These are phyloP conservation scores for Lepraria neglecta DNA, from an alignment of 495 filamentous ascomycete genomes.

Conservation along the genomic window DNA sequence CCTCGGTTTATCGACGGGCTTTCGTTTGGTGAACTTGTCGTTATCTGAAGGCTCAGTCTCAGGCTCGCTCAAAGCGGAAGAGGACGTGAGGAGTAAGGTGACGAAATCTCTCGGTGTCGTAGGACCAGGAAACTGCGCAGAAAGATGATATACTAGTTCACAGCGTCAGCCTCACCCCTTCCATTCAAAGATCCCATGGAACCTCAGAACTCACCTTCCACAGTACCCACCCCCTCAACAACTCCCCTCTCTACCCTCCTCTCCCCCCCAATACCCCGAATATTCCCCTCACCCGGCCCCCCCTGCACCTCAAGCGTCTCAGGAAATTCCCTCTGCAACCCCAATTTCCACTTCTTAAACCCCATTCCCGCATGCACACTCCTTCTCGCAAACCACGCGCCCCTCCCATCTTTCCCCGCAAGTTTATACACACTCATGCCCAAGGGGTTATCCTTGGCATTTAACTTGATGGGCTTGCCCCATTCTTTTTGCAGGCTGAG, in stretches of 20 bases:
- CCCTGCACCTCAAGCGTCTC: conserved; percentile 56
- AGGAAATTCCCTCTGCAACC: conserved; percentile 49
- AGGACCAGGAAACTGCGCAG: conserved; percentile 84
- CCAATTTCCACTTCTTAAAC: conserved; percentile 62
- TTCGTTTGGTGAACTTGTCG: conserved; percentile 16
- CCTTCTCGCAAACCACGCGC: conserved; percentile 81
- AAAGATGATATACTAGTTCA: conserved; percentile 67
- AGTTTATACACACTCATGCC: conserved; percentile 76
- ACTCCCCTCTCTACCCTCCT: conserved; percentile 54
- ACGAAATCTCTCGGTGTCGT: conserved; percentile 86
- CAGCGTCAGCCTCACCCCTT: conserved; percentile 1
- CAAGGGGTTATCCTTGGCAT: conserved; percentile 64
- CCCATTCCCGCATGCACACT: conserved; percentile 72
- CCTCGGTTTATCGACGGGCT: conserved; percentile 37
- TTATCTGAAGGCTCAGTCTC: conserved; percentile 27
- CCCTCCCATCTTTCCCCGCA: conserved; percentile 68
- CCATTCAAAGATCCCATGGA: not conserved
- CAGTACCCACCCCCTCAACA: conserved; percentile 48
- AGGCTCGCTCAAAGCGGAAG: conserved; percentile 32
- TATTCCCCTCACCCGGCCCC: conserved; percentile 58
- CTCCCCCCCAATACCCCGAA: conserved; percentile 81
- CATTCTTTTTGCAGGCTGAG: conserved; percentile 67
- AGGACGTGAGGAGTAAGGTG: conserved; percentile 57
- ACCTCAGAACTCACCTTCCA: conserved; percentile 45
- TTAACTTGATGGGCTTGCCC: conserved; percentile 74